Conservation (phyloP, 2,329 filamentous ascomycete genomes). For the Colletotrichum magnum region DNA sequence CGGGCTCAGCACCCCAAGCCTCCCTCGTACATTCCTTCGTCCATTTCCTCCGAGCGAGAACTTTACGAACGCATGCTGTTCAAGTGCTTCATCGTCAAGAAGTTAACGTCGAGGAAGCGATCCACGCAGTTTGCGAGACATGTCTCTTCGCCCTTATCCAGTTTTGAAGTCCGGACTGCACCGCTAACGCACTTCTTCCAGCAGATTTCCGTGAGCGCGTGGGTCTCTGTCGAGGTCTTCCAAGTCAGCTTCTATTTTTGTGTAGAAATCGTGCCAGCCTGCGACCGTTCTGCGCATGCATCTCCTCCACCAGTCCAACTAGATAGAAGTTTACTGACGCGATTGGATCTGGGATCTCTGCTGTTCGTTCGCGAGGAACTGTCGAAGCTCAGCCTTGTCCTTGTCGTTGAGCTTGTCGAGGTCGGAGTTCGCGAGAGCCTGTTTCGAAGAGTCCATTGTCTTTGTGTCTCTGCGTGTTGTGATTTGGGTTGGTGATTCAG, state of each 20-base stretch:
- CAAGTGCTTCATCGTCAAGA: constrained; percentile 87
- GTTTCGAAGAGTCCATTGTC: constrained; percentile 53
- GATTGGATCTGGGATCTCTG: constrained; percentile 81
- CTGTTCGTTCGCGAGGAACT: constrained; percentile 86
- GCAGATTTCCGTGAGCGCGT: constrained; percentile 79
- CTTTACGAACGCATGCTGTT: constrained; percentile 66
- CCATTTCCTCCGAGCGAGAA: no score
- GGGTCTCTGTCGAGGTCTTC: constrained; percentile 61
- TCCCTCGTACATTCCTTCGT: not conserved
- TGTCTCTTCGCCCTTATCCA: constrained; percentile 83
- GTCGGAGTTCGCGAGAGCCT: constrained; percentile 69
- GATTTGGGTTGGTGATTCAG: no score
- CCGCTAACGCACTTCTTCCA: constrained; percentile 94
- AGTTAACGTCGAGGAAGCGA: constrained; percentile 90
- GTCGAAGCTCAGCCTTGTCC: constrained; percentile 90
- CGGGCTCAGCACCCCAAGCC: not conserved
- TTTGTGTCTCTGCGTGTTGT: no score
- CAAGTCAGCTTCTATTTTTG: constrained; percentile 18
- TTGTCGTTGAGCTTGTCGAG: constrained; percentile 82
- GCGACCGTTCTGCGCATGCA: not conserved
- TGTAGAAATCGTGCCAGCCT: not conserved
- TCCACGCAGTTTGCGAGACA: constrained; percentile 96
- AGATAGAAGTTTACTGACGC: constrained; percentile 62
- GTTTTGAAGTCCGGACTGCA: constrained; percentile 76
- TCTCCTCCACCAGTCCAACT: not conserved